Evolutionary conservation across 2,329 filamentous ascomycete genomes (phyloP).

Genomic region (Diaporthe sp.): DNA sequence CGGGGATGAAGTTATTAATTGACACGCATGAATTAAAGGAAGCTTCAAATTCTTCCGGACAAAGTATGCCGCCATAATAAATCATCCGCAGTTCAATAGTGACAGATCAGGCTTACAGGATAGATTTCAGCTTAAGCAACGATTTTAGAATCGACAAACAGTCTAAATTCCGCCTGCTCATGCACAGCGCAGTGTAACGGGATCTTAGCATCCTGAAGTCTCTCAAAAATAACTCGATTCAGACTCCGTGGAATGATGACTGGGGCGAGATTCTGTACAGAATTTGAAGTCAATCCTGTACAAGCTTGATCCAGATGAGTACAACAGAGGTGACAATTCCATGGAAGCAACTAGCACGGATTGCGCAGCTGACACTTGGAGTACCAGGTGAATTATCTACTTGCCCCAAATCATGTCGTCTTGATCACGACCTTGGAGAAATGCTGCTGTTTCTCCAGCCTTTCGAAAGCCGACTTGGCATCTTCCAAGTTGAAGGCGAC

Average conservation of each 20-base stretch:
- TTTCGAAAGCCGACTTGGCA: constrained; percentile 51
- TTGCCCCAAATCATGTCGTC: constrained; percentile 43
- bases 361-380: not conserved
- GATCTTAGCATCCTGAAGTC: no score
- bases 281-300: not conserved
- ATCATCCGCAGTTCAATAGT: not conserved
- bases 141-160: no score
- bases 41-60: not conserved
- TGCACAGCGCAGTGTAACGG: not conserved
- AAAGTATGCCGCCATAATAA: not conserved
- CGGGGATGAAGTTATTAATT: not conserved
- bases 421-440: constrained; percentile 54
- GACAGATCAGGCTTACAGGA: no score
- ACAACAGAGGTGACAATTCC: not conserved
- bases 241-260: not conserved
- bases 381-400: not conserved
- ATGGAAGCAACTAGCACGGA: not conserved
- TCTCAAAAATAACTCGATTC: not conserved
- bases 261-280: not conserved
- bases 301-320: not conserved
- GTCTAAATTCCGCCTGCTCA: not conserved
- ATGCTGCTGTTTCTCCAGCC: constrained; percentile 52
- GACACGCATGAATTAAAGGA: not conserved
- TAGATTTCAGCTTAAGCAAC: no score
- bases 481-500: constrained; percentile 50